Conservation (phyloP, 2,329 filamentous ascomycete species). For the Xylaria sp. region DNA sequence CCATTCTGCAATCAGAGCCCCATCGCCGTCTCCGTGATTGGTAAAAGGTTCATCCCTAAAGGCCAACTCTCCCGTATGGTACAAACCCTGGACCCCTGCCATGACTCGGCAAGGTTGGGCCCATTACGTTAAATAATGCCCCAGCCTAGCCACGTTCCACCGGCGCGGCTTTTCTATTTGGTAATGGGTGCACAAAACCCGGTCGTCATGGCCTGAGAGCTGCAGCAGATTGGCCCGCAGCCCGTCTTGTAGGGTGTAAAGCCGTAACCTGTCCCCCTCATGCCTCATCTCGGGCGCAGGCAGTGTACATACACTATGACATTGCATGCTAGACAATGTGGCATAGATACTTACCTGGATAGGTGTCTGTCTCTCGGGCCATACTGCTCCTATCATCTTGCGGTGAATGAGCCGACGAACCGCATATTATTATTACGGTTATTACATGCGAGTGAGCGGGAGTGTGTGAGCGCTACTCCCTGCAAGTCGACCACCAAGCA, state of each 20-base stretch:
- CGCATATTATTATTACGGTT: not conserved
- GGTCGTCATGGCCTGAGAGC: slow-evolving; percentile 37
- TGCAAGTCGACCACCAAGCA: not conserved
- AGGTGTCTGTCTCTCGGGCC: slow-evolving; percentile 9
- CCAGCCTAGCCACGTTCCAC: slow-evolving; percentile 49
- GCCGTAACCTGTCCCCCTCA: not conserved
- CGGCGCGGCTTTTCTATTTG: slow-evolving; percentile 58
- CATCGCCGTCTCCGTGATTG: slow-evolving; percentile 30
- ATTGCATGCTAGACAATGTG: too few relatives aligned
- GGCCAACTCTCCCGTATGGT: slow-evolving; percentile 23
- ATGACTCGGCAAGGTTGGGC: slow-evolving; percentile 49
- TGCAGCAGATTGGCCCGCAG: slow-evolving; percentile 38
- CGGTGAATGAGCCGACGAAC: slow-evolving; percentile 22
- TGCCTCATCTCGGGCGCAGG: not conserved
- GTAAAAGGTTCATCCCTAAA: slow-evolving; percentile 28
- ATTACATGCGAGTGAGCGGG: not conserved
- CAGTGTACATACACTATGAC: not conserved
- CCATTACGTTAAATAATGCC: slow-evolving; percentile 62
- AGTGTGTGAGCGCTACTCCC: not conserved
- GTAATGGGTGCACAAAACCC: slow-evolving; percentile 55
- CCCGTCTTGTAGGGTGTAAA: slow-evolving; percentile 29
- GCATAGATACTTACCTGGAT: not conserved
- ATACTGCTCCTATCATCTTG: slow-evolving; percentile 27
- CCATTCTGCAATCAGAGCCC: slow-evolving; percentile 15
- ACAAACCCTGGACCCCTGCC: slow-evolving; percentile 38